These are phyloP conservation scores for Kwoniella sp. DNA, from an alignment of 768 basidiomycete genomes.

Conservation along the genomic window DNA sequence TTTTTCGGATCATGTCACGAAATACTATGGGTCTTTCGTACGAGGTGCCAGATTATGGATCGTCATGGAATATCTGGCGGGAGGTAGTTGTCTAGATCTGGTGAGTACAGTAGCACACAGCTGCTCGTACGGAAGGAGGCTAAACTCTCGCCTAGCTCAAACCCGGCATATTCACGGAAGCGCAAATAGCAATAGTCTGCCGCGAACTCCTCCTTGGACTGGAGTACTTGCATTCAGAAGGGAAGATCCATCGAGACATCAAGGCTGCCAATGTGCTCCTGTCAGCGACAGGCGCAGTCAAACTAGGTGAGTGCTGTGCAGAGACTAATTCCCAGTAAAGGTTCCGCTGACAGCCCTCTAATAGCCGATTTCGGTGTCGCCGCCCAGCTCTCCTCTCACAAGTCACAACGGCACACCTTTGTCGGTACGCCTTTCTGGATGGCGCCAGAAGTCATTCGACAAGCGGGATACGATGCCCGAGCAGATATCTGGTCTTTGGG, in stretches of 20 bases:
- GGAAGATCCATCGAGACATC: conserved; percentile 98
- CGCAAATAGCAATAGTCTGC: conserved; percentile 91
- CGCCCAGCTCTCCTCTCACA: conserved; percentile 81
- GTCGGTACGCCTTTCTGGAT: conserved; percentile 64
- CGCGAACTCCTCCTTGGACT: conserved; percentile 90
- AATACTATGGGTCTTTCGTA: conserved; percentile 96
- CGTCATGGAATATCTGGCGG: conserved; percentile 97
- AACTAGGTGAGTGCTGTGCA: conserved; percentile 63
- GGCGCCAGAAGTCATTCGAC: conserved; percentile 95
- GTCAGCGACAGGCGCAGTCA: conserved; percentile 87
- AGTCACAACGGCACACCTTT: conserved; percentile 90
- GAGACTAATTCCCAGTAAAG: background rate
- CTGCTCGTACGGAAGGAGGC: conserved; percentile 3
- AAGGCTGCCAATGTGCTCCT: conserved; percentile 96
- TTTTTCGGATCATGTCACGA: conserved; percentile 93
- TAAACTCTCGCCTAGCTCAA: conserved; percentile 64
- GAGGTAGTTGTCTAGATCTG: conserved; percentile 96
- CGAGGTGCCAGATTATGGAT: conserved; percentile 98
- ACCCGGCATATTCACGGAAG: conserved; percentile 84
- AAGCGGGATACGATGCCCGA: conserved; percentile 92
- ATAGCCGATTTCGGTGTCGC: conserved; percentile 95
- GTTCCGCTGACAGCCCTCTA: background rate
- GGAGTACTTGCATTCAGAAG: conserved; percentile 92
- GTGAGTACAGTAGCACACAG: conserved; percentile 40
- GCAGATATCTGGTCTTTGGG: conserved; percentile 98